Evolutionary conservation across 2,329 filamentous ascomycete species (phyloP).

Genomic region (Trichoderma atroviride): DNA sequence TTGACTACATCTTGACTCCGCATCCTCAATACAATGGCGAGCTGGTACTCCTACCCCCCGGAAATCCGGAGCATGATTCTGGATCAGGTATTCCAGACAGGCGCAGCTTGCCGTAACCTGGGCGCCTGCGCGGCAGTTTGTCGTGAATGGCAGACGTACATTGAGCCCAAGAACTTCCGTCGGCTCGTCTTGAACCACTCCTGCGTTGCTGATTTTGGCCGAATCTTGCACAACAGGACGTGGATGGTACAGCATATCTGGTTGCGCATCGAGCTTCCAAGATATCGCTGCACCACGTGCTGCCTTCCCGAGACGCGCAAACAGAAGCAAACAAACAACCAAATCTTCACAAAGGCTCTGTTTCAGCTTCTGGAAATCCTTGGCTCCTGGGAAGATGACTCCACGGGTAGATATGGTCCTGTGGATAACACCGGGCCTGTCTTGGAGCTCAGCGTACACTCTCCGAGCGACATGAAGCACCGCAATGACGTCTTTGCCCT

Average conservation of each 20-base stretch:
- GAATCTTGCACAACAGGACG: background rate
- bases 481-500: background rate
- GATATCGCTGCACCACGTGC: background rate
- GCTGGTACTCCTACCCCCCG: background rate
- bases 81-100: background rate
- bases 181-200: background rate
- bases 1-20: no score
- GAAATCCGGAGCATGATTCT: background rate
- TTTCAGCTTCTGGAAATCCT: background rate
- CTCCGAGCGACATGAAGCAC: background rate
- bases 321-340: background rate
- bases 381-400: background rate
- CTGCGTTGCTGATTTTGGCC: background rate
- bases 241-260: conserved; percentile 5
- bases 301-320: background rate
- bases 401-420: background rate
- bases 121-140: background rate
- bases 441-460: conserved; percentile 11
- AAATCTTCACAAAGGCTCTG: background rate
- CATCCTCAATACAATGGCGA: background rate
- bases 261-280: background rate
- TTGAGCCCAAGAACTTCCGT: background rate
- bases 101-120: background rate
- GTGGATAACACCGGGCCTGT: background rate
- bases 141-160: background rate